A percentile compares a stretch with the other conserved stretches of the same genome.
Conservation (phyloP, 2,329 filamentous ascomycete genomes). For the Penicillium sp. region DNA sequence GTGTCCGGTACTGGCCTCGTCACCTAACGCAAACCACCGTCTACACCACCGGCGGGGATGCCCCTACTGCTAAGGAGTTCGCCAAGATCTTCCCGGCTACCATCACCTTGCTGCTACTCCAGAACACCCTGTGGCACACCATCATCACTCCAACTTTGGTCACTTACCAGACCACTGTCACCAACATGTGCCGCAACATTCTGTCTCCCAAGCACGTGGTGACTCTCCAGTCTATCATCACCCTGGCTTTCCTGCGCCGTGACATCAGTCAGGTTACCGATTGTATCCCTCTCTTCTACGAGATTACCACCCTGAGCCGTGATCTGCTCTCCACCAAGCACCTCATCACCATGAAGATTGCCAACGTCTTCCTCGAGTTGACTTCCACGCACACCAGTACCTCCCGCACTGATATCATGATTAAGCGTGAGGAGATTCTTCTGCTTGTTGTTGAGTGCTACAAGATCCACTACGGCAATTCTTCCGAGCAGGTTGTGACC, state of each 20-base stretch:
- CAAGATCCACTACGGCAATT: conserved; percentile 49
- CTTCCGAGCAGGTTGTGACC: conserved; percentile 47
- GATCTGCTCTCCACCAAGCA: conserved; percentile 43
- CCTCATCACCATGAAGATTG: conserved; percentile 48
- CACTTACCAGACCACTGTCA: conserved; percentile 27
- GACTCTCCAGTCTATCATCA: conserved; percentile 52
- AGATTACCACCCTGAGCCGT: conserved; percentile 42
- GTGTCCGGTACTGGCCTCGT: conserved; percentile 48
- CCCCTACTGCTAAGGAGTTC: conserved; percentile 47
- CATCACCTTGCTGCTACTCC: conserved; percentile 47
- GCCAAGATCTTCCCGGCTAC: conserved; percentile 49
- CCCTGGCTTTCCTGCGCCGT: conserved; percentile 46
- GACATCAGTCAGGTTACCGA: conserved; percentile 30
- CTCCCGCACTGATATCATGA: conserved; percentile 35
- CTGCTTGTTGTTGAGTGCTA: conserved; percentile 51
- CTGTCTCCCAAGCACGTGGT: conserved; percentile 40
- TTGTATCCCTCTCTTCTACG: conserved; percentile 44
- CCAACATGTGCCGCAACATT: conserved; percentile 31
- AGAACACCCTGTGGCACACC: conserved; percentile 50
- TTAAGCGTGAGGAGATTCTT: conserved; percentile 46
- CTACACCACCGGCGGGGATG: conserved; percentile 38
- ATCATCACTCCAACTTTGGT: conserved; percentile 32
- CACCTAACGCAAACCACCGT: conserved; percentile 48
- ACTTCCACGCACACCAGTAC: conserved; percentile 37
- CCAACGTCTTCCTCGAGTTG: conserved; percentile 47